Base-by-base conservation (phyloP, 768 basidiomycete species). In the Mycena belliarum region DNA sequence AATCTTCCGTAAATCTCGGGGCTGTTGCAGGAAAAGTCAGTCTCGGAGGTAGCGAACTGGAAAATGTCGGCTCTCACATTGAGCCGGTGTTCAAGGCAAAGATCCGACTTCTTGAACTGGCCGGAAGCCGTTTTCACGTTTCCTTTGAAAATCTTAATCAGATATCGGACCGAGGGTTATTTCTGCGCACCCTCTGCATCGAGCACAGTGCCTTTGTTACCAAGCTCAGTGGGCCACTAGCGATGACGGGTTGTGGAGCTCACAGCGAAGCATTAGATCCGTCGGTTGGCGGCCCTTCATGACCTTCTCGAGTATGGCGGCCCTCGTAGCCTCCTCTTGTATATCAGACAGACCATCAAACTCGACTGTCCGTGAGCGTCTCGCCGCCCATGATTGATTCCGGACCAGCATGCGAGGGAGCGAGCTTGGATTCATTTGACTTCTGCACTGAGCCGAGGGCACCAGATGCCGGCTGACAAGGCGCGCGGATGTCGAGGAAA, bases 1-100 rank as follows among this genome's bases (percentile, higher is more conserved):
- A 64, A 98, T 91, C 79, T 98, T 97, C 52, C 96, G 88, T 23
- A 98, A 79, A 77, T 98, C 96, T 80, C 96, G 89, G 65, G 94
- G 89, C 59, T 60, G 43, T n/a, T 9, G 21, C 24, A 24, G 57
- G 54, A 58, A 60, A 33, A 63, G 57, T 60, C 57, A 47, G 29
- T 20, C 28, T 24, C n/a, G 52, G 40, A 57, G 69, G 63, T 67
- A 51, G 59, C 61, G 48, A 32, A 47, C 40, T 59, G n/a, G n/a
- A n/a, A n/a, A n/a, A n/a, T 51, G 14, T 23, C 32, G 55, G 52
- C 65, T 73, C 89, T 76, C 78, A 97, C 95, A 78, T 96, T 93
- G 62, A 98, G 75, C 65, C 86, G 84, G 72, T 96, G 93, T 69
- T 95, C 91, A 35, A 81, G 74, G 73, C 93, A 93, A 49, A 98